Conservation (phyloP, 495 filamentous ascomycete genomes). For the Pseudomonodictys pantanalensis region DNA sequence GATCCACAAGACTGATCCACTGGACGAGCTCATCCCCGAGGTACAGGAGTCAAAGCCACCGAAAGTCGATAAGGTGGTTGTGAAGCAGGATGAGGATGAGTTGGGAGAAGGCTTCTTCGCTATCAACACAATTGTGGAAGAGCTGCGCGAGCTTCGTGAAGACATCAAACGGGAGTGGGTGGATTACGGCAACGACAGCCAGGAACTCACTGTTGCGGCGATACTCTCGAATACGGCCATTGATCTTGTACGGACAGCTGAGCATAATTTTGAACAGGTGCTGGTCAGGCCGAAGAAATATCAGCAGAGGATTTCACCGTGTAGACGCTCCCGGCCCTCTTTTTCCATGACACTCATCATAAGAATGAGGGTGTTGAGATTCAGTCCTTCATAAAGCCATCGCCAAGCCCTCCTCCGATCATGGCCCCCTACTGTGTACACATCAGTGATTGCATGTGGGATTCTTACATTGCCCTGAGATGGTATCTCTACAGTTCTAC, state of each 20-base stretch:
- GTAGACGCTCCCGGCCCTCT: background rate
- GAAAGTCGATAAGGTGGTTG: background rate
- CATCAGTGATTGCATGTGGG: no score
- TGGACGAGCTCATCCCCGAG: conserved; percentile 1
- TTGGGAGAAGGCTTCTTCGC: conserved; percentile 3
- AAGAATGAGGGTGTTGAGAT: background rate
- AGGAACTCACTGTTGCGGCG: no score
- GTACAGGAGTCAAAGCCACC: background rate
- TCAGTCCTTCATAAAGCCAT: background rate
- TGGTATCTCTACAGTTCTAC: no score
- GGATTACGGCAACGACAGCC: no score
- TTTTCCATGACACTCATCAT: background rate
- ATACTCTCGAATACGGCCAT: background rate
- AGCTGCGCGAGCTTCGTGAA: background rate
- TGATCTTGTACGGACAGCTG: background rate
- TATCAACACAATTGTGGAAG: background rate
- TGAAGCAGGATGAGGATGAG: background rate
- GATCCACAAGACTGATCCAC: background rate
- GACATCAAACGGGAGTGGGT: background rate
- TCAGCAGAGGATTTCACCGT: background rate
- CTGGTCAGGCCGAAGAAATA: background rate
- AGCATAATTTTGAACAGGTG: background rate
- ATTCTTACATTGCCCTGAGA: no score
- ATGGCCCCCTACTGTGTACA: background rate
- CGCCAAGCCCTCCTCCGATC: background rate